phyloP scores from a whole-genome alignment of 768 basidiomycete species.

The Royoungia palumana region DNA sequence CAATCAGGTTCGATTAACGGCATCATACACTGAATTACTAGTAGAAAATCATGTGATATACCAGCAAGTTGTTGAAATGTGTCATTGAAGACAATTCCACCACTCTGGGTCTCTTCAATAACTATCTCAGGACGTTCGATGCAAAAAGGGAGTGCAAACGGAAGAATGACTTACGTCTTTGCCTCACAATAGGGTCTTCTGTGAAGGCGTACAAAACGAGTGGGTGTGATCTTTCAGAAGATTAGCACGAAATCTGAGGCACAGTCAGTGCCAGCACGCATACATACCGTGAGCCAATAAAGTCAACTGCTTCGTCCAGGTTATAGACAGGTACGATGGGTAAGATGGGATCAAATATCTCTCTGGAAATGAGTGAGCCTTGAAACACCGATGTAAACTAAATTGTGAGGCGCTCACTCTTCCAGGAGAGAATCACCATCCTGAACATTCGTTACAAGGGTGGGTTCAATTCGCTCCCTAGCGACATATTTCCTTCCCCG shows the following conservation, averaged over 20 bases:
- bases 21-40: neutral
- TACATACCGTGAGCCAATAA: slow-evolving; percentile 50
- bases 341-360: slow-evolving; percentile 71
- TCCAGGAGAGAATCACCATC: slow-evolving; percentile 57
- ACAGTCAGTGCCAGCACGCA: neutral
- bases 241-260: slow-evolving; percentile 3
- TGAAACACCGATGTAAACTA: neutral
- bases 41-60: slow-evolving; percentile 23
- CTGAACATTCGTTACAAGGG: slow-evolving; percentile 53
- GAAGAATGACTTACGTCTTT: slow-evolving; percentile 31
- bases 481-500: slow-evolving; percentile 35
- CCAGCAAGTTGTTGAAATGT: slow-evolving; percentile 51
- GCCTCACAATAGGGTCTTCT: slow-evolving; percentile 40
- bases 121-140: slow-evolving; percentile 35
- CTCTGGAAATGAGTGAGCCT: slow-evolving; percentile 37
- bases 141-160: slow-evolving; percentile 4
- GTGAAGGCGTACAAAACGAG: slow-evolving; percentile 66
- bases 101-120: slow-evolving; percentile 52
- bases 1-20: too few relatives aligned
- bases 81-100: slow-evolving; percentile 58
- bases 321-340: slow-evolving; percentile 58
- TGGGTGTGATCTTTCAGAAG: slow-evolving; percentile 46
- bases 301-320: slow-evolving; percentile 53
- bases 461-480: slow-evolving; percentile 53
- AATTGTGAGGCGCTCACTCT: slow-evolving; percentile 38